phyloP scores from a whole-genome alignment of 768 basidiomycete species.

The Mycena albidolilacea region DNA sequence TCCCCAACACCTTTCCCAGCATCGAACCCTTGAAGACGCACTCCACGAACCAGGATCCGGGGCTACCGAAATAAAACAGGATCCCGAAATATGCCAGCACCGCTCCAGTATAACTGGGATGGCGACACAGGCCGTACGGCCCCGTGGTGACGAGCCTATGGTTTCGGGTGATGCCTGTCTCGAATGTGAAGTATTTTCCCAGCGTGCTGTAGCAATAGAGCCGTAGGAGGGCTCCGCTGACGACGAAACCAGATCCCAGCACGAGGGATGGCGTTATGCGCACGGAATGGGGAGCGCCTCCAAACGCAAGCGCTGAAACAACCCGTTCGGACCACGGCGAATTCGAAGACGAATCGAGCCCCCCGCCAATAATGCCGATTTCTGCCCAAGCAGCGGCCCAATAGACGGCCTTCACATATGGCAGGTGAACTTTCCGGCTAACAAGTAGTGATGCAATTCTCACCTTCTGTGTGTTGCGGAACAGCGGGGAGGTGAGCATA shows the following conservation, averaged over 20 bases:
- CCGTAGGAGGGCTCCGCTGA: slow-evolving; percentile 13
- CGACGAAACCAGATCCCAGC: slow-evolving; percentile 14
- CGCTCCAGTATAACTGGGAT: slow-evolving; percentile 47
- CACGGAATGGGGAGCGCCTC: neutral
- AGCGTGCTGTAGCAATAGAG: slow-evolving; percentile 30
- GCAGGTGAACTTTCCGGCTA: neutral
- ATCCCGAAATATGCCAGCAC: slow-evolving; percentile 21
- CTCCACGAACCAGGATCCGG: slow-evolving; percentile 28
- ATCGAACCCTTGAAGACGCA: slow-evolving; percentile 19
- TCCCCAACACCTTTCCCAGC: neutral
- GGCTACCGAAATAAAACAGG: slow-evolving; percentile 12
- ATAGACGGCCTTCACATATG: neutral
- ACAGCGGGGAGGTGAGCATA: slow-evolving; percentile 20
- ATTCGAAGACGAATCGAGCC: neutral
- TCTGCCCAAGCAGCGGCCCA: neutral
- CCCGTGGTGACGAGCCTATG: slow-evolving; percentile 47
- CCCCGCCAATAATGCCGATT: neutral
- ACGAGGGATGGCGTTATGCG: slow-evolving; percentile 1
- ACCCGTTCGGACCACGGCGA: neutral
- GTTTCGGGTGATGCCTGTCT: slow-evolving; percentile 41
- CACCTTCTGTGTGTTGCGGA: slow-evolving; percentile 23
- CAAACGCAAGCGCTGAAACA: neutral
- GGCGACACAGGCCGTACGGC: slow-evolving; percentile 46
- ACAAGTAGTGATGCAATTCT: neutral
- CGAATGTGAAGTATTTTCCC: slow-evolving; percentile 47